Conservation (phyloP, 306 rosid species). For the Sophora flavescens region DNA sequence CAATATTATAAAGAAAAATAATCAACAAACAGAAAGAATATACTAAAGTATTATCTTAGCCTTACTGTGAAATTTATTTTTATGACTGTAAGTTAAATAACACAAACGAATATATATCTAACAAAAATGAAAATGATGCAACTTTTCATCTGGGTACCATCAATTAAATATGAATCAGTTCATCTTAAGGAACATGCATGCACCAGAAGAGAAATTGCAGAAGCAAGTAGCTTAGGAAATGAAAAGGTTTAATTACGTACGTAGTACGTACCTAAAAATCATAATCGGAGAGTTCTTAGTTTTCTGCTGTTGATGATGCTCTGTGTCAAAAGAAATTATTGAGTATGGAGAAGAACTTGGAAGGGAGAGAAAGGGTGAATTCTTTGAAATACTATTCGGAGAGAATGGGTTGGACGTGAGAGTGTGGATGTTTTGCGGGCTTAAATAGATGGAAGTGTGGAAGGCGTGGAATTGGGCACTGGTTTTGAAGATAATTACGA, state of each 20-base stretch:
- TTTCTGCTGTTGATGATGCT: constrained; percentile 29
- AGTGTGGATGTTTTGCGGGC: constrained; percentile 44
- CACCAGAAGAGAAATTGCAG: constrained; percentile 16
- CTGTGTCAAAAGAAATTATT: constrained; percentile 34
- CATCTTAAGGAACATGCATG: constrained; percentile 50
- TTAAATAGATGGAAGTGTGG: constrained; percentile 63
- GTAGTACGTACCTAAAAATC: constrained; percentile 60
- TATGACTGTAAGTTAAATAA: background rate
- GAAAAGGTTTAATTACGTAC: constrained; percentile 50
- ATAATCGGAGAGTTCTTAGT: constrained; percentile 46
- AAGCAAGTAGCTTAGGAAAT: constrained; percentile 30
- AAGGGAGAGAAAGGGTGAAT: constrained; percentile 11
- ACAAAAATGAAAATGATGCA: constrained; percentile 38
- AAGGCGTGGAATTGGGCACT: constrained; percentile 44
- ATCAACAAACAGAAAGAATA: constrained; percentile 3
- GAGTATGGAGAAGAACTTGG: constrained; percentile 41
- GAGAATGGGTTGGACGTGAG: constrained; percentile 50
- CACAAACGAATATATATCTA: constrained; percentile 7
- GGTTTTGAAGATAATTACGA: constrained; percentile 61
- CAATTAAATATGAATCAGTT: constrained; percentile 36
- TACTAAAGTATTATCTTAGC: background rate
- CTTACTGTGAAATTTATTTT: background rate
- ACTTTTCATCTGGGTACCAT: constrained; percentile 43
- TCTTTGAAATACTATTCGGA: constrained; percentile 49
- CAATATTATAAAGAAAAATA: background rate